phyloP scores from a whole-genome alignment of 148 eudicot genomes.

The Dianthus caryophyllus region DNA sequence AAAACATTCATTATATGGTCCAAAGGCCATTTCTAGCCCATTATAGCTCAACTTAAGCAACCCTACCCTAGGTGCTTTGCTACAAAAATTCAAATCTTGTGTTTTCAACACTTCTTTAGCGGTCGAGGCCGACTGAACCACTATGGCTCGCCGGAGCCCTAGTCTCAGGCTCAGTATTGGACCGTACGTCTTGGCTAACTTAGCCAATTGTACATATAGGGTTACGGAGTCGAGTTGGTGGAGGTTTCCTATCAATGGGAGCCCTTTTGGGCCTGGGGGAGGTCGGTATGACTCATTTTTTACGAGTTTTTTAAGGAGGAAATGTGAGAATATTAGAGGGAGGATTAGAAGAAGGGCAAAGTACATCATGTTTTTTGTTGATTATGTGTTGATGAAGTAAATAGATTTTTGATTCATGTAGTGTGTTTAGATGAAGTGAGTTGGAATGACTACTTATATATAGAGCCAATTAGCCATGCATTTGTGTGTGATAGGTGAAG shows the following conservation, averaged over 20 bases:
- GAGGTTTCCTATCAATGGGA: neutral
- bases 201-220: neutral
- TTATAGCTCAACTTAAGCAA: neutral
- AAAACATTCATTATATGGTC: neutral
- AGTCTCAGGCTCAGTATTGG: neutral
- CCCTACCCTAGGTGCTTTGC: neutral
- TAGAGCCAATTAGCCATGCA: neutral
- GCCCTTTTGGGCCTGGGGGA: constrained; percentile 9
- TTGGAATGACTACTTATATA: too few species aligned
- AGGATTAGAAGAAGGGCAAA: neutral
- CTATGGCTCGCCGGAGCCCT: neutral
- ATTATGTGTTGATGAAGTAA: neutral
- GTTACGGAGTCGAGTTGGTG: neutral
- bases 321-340: neutral
- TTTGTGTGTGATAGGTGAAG: neutral
- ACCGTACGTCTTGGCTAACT: neutral
- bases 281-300: neutral
- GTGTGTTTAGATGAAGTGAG: neutral
- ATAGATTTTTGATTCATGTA: neutral
- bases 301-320: neutral
- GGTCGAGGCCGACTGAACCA: constrained; percentile 1
- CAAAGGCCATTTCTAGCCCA: neutral
- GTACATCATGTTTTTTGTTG: neutral
- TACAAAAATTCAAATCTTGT: constrained; percentile 3
- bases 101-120: neutral